A percentile compares a stretch with the other conserved stretches of the same genome.
phyloP scores from a whole-genome alignment of 2,329 filamentous ascomycete species.

The Stagonosporopsis rhizophila region DNA sequence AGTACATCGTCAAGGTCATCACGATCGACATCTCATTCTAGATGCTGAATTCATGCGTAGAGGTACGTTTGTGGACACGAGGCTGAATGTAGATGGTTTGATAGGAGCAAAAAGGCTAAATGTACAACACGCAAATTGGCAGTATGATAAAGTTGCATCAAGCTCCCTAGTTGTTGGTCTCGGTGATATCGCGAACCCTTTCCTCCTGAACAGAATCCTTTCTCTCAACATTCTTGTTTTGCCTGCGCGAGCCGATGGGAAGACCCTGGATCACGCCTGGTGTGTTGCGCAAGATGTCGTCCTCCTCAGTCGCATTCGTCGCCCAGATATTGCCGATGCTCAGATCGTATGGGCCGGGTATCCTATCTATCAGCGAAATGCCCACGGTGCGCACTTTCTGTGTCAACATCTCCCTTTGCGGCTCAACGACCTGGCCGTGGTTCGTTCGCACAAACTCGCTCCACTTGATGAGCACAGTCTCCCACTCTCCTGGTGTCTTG shows the following conservation, averaged over 20 bases:
- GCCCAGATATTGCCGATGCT: conserved; percentile 89
- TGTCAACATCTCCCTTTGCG: conserved; percentile 86
- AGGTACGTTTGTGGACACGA: neutral
- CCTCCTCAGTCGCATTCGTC: conserved; percentile 68
- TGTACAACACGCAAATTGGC: neutral
- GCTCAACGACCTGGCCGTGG: conserved; percentile 88
- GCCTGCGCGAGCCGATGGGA: conserved; percentile 28
- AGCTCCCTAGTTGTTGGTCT: conserved; percentile 21
- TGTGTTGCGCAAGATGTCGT: conserved; percentile 42
- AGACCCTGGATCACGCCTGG: conserved; percentile 35
- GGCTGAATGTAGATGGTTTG: neutral
- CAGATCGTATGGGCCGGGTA: conserved; percentile 87
- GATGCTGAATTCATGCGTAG: too few species aligned
- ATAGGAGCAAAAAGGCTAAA: neutral
- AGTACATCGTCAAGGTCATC: neutral
- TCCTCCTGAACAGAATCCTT: conserved; percentile 23
- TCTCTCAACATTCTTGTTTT: conserved; percentile 26
- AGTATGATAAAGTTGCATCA: neutral
- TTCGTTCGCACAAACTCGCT: conserved; percentile 95
- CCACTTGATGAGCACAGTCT: conserved; percentile 91
- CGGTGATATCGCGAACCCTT: conserved; percentile 14
- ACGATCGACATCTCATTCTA: neutral
- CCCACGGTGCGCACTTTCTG: conserved; percentile 87
- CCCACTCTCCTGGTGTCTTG: conserved; percentile 83
- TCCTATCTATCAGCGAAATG: conserved; percentile 85